These are phyloP conservation scores for Dioscorea zingiberensis DNA, from an alignment of 106 monocot genomes.

Conservation along the genomic window DNA sequence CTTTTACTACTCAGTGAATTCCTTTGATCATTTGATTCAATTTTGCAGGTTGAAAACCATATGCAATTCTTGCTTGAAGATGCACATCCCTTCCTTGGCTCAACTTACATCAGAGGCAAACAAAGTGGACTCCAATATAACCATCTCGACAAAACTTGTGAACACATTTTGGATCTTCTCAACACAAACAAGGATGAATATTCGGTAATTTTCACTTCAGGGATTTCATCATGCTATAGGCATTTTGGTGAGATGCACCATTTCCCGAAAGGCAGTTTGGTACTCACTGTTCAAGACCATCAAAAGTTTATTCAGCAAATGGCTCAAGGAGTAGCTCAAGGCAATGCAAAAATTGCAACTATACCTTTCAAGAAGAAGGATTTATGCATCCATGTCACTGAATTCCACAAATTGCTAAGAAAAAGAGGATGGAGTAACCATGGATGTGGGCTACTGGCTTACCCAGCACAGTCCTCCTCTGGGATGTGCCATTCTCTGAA, in stretches of 20 bases:
- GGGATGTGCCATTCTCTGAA: conserved; percentile 21
- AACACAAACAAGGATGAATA: conserved; percentile 22
- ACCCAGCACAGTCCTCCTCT: conserved; percentile 19
- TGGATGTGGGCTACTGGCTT: conserved; percentile 21
- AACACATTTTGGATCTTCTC: conserved; percentile 21
- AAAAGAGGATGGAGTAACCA: conserved; percentile 11
- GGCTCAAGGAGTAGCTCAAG: neutral
- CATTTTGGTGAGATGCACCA: conserved; percentile 21
- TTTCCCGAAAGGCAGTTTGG: conserved; percentile 15
- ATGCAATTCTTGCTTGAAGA: conserved; percentile 25
- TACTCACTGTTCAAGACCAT: conserved; percentile 17
- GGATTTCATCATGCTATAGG: conserved; percentile 16
- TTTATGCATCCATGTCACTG: conserved; percentile 12
- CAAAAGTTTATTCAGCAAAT: conserved; percentile 7
- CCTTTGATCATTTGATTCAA: neutral
- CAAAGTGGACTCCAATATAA: neutral
- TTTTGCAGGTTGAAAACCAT: conserved; percentile 20
- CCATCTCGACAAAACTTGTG: neutral
- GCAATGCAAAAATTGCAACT: neutral
- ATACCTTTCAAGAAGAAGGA: conserved; percentile 20
- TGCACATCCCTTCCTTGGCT: neutral
- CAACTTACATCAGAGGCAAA: neutral
- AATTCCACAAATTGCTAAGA: conserved; percentile 20
- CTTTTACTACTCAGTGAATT: too few species aligned
- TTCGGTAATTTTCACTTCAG: conserved; percentile 24